These are phyloP conservation scores for Vitis cinerea DNA, from an alignment of 164 flowering plant species.

Conservation along the genomic window DNA sequence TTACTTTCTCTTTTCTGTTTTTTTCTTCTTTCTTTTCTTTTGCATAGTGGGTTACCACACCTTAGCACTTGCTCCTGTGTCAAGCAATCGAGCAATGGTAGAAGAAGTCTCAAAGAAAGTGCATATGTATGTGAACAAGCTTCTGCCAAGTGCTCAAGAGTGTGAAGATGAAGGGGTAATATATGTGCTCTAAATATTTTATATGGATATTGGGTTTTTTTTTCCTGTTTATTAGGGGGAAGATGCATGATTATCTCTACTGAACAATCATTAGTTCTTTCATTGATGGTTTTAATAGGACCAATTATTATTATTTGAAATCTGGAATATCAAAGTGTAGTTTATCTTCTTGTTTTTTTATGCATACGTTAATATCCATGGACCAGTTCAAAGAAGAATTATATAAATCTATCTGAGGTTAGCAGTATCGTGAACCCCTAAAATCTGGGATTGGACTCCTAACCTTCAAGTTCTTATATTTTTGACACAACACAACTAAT, in stretches of 20 bases:
- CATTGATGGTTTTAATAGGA: no score
- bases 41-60: slow-evolving; percentile 51
- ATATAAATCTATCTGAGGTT: no score
- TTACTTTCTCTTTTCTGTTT: not conserved
- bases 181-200: slow-evolving; percentile 6
- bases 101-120: slow-evolving; percentile 43
- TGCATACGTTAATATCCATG: no score
- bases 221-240: not conserved
- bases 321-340: no score
- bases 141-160: slow-evolving; percentile 30
- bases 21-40: not conserved
- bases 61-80: slow-evolving; percentile 24
- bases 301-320: no score
- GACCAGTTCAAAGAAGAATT: no score
- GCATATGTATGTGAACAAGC: slow-evolving; percentile 35
- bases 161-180: slow-evolving; percentile 46
- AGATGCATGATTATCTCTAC: not conserved
- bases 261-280: not conserved
- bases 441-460: no score
- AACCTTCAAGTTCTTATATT: no score
- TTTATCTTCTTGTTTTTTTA: not conserved
- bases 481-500: no score
- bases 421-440: no score
- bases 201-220: not conserved
- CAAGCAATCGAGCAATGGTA: slow-evolving; percentile 40